Percentiles rank a stretch among this genome's conserved stretches.
Conservation (phyloP, 2,329 filamentous ascomycete species). For the Penicillium sp. region DNA sequence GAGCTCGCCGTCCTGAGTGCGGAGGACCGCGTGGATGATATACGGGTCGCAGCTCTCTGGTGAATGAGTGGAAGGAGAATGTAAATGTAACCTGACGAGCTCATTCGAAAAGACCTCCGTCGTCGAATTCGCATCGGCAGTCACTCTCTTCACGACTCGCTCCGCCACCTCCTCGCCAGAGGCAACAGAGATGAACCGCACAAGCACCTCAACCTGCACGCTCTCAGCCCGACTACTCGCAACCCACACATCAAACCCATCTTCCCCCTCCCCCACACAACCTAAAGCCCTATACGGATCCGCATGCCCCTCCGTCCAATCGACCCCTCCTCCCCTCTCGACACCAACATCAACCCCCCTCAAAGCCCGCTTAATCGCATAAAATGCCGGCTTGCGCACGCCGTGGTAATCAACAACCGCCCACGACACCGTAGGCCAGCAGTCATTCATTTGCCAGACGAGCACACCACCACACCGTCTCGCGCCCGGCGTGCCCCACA, state of each 20-base stretch:
- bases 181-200: conserved; percentile 58
- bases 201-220: conserved; percentile 39
- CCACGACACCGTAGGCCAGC: conserved; percentile 67
- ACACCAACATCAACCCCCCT: conserved; percentile 62
- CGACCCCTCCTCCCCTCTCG: conserved; percentile 60
- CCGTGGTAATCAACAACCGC: conserved; percentile 66
- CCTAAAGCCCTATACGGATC: conserved; percentile 57
- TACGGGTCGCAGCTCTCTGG: conserved; percentile 53
- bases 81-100: conserved; percentile 49
- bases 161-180: conserved; percentile 60
- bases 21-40: conserved; percentile 55
- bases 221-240: conserved; percentile 50
- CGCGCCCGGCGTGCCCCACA: conserved; percentile 47
- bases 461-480: conserved; percentile 52
- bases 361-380: conserved; percentile 62
- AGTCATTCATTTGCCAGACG: conserved; percentile 55
- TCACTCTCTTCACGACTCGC: conserved; percentile 52
- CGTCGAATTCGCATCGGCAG: conserved; percentile 59
- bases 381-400: conserved; percentile 66
- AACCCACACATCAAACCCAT: conserved; percentile 59
- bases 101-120: conserved; percentile 55
- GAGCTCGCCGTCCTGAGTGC: conserved; percentile 55
- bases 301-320: conserved; percentile 65
- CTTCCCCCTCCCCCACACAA: not conserved
- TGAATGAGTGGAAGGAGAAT: not conserved